Conservation (phyloP, 2,329 filamentous ascomycete species). For the Rutstroemia sp. region DNA sequence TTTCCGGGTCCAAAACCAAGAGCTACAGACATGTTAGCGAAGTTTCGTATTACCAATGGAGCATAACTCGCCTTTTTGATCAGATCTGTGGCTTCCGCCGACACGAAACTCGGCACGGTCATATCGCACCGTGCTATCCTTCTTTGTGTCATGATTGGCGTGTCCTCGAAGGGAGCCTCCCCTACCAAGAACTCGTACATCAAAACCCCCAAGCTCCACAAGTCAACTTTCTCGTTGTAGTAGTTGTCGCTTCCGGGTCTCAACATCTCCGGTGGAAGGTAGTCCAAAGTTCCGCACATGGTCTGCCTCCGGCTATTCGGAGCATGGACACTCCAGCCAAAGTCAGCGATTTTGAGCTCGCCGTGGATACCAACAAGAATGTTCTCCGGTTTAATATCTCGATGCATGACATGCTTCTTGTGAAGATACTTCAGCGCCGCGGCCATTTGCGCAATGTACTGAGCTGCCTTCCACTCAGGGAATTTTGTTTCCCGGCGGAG, state of each 20-base stretch:
- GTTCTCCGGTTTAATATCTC: slow-evolving; percentile 97
- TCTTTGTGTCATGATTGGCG: slow-evolving; percentile 85
- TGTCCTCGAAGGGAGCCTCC: slow-evolving; percentile 95
- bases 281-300: slow-evolving; percentile 96
- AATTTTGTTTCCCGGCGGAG: slow-evolving; percentile 61
- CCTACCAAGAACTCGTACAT: slow-evolving; percentile 96
- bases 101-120: slow-evolving; percentile 85
- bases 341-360: slow-evolving; percentile 98
- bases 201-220: slow-evolving; percentile 92
- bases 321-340: slow-evolving; percentile 96
- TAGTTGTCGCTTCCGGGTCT: slow-evolving; percentile 72
- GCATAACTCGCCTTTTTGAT: slow-evolving; percentile 69
- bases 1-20: slow-evolving; percentile 87
- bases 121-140: slow-evolving; percentile 87
- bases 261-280: slow-evolving; percentile 97
- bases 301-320: slow-evolving; percentile 90
- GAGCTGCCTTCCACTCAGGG: slow-evolving; percentile 63
- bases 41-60: not conserved
- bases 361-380: slow-evolving; percentile 94
- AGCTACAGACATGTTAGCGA: slow-evolving; percentile 44
- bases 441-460: slow-evolving; percentile 72
- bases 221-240: slow-evolving; percentile 91
- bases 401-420: slow-evolving; percentile 95
- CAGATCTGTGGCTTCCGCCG: slow-evolving; percentile 80
- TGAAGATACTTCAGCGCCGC: slow-evolving; percentile 83